Base-by-base conservation (phyloP, 352 stramenopile genomes). In the Peronospora belbahrii region DNA sequence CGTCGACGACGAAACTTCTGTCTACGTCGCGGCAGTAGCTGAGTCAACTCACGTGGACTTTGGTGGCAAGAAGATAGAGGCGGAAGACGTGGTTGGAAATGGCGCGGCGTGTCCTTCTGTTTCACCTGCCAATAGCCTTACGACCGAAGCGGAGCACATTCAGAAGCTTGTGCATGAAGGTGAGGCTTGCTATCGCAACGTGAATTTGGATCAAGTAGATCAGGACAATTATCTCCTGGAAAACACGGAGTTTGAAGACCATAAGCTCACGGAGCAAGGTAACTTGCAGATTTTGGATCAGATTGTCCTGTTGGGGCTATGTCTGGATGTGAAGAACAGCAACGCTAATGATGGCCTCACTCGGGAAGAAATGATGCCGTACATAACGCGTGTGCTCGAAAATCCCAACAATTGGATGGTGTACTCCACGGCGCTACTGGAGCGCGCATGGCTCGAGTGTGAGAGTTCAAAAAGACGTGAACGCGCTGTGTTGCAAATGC, bases 371-470 rank as follows among this genome's bases (percentile, higher is more conserved):
- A 98, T 98, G 94, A 77, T 88, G 54, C 87, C 88, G 18, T 98
- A 97, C 59, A 67, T 98, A 17, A 90, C 85, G 40, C 77, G 90
- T 46, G 90, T 97, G 19, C 67, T 98, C 5, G 74, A 94, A 42
- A 94, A 96, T 52, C 86, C 80, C 2, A 93, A 96, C 65, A 96
- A 97, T 67, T 98, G 93, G 92, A 97, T 97, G 85, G 85, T 98
- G 1, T 96, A 98, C 65, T 96, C 90, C 5, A 97, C 90, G 6
- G 91, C 71, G 22, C 74, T 98, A 25, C 70, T 98, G 15, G 86
- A 97, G 63, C 75, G 76, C 17, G 80, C 91, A 22, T 97, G 91
- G 88, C 74, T 98, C 24, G 94, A 98, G 67, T 97, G 87, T 55
- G 88, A 97, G 59, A 83, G 82, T 9, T 86, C 73, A 2, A 93